Evolutionary conservation across 768 basidiomycete genomes (phyloP), one percentile per base, ranked within the genome.

Genomic region (Mycena capillaripes): DNA sequence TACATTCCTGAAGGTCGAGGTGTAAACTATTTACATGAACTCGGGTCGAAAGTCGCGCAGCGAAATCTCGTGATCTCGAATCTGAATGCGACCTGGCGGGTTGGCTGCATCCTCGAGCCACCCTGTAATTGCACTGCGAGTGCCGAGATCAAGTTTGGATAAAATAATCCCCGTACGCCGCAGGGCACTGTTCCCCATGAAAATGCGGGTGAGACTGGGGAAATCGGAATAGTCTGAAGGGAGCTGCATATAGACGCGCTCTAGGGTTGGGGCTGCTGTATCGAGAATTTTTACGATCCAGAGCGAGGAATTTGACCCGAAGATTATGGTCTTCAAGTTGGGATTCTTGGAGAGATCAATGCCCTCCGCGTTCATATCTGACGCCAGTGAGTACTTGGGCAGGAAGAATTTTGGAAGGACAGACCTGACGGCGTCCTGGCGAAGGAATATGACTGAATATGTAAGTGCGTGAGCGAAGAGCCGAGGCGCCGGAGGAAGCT

Each of bases 211-310:
- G 30, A 48, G 44, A 21, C 42, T 19, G 21, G 29, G 30, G 44
- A 50, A 30, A 46, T 62, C 61, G 30, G 5, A 9, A 50, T 46
- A 48, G 12, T 62, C 52, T 62, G 29, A 10, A 44, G 46, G 19
- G 32, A 48, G 44, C 61, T 53, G 52, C 44, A 62, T 48, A 62
- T 62, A 62, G 44, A 62, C 61, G n/a, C 44, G 61, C 30, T 62
- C 44, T 30, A 62, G 29, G 4, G 61, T 34, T 8, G 44, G 44
- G 17, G 61, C 44, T 48, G 44, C 46, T 50, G 61, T 62, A 59
- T 25, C 38, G 44, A 62, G 61, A 10, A 62, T 62, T n/a, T 62
- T 62, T 6, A 48, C 44, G 19, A 50, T 48, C 30, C 42, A 48
- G 10, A 32, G 17, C 44, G 46, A 46, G 27, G 61, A 50, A n/a